Base-by-base conservation (phyloP, 2,329 filamentous ascomycete genomes). In the Lasiodiplodia gonubiensis region DNA sequence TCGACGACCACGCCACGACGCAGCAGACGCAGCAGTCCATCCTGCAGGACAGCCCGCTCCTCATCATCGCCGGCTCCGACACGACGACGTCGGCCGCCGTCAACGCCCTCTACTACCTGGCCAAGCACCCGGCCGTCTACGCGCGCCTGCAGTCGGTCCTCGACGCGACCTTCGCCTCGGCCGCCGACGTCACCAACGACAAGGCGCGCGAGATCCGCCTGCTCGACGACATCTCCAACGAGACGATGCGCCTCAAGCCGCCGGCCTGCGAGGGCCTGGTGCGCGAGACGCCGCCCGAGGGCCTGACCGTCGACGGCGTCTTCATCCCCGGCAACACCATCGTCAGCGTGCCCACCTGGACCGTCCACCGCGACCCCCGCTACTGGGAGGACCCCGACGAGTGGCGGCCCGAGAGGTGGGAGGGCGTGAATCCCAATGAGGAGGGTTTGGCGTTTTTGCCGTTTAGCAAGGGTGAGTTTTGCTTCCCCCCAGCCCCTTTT, bases 181-280 rank as follows among this genome's bases (percentile, higher is more conserved):
- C 0, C 70, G 72, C 0, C 66, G 63, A 72, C 42, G 79, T 75
- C 75, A 72, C 69, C 16, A 76, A 76, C 65, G 75, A 77, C 12
- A 73, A 72, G 14, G 67, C 70, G 27, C 75, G 72, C 49, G 23
- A 70, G 0, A 68, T 79, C 21, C 14, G 72, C 1, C 73, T 77
- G 37, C 73, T 83, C 16, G 79, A 81, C 66, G 78, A 74, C 18
- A 71, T 76, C n/a, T 80, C 82, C 73, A 78, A 82, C 66, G 81
- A 84, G 68, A 73, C 80, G 1, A 71, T 83, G 4, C 77, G 81
- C n/a, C 72, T 83, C 4, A 74, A 81, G 64, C 80, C 81, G 6
- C 74, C 80, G 0, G 76, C 81, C 1, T 78, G 79, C 1, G 74
- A 74, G 8, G 79, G 75, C 0, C 53, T 80, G 27, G 72, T 73